These are phyloP conservation scores for Pythium apleroticum DNA, from an alignment of 352 stramenopile species.

Conservation along the genomic window DNA sequence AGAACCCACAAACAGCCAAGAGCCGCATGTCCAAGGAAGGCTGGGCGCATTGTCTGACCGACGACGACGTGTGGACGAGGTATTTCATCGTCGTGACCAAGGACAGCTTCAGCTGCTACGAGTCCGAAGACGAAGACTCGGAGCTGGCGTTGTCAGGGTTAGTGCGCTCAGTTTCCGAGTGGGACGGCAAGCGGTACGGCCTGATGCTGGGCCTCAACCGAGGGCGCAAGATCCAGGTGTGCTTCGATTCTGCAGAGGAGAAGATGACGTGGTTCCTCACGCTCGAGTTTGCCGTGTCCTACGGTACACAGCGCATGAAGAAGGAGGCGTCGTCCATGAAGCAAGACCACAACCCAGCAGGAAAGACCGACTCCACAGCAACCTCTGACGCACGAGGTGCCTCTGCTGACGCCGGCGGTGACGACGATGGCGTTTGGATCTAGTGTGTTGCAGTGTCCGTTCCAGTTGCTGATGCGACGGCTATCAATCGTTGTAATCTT, in stretches of 20 bases:
- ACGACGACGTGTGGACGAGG: constrained; percentile 70
- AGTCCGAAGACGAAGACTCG: constrained; percentile 65
- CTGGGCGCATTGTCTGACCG: constrained; percentile 73
- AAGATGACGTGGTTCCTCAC: constrained; percentile 85
- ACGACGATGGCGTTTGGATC: constrained; percentile 77
- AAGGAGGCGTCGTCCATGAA: constrained; percentile 59
- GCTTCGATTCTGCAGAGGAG: constrained; percentile 78
- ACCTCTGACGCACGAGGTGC: background rate
- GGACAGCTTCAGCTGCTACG: constrained; percentile 79
- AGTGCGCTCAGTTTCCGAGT: constrained; percentile 66
- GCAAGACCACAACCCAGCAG: constrained; percentile 36
- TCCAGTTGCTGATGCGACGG: constrained; percentile 10
- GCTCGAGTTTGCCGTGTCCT: constrained; percentile 73
- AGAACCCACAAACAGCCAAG: constrained; percentile 46
- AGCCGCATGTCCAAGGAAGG: constrained; percentile 67
- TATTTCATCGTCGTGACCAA: constrained; percentile 78
- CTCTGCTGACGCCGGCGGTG: constrained; percentile 29
- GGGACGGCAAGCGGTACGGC: constrained; percentile 75
- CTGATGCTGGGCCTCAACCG: constrained; percentile 71
- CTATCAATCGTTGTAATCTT: constrained; percentile 14
- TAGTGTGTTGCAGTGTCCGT: constrained; percentile 26
- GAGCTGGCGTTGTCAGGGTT: constrained; percentile 66
- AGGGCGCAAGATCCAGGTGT: constrained; percentile 69
- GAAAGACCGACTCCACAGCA: constrained; percentile 32
- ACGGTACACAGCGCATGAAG: constrained; percentile 66